Base-by-base conservation (phyloP, 257 asterid species). In the Ballota nigra region DNA sequence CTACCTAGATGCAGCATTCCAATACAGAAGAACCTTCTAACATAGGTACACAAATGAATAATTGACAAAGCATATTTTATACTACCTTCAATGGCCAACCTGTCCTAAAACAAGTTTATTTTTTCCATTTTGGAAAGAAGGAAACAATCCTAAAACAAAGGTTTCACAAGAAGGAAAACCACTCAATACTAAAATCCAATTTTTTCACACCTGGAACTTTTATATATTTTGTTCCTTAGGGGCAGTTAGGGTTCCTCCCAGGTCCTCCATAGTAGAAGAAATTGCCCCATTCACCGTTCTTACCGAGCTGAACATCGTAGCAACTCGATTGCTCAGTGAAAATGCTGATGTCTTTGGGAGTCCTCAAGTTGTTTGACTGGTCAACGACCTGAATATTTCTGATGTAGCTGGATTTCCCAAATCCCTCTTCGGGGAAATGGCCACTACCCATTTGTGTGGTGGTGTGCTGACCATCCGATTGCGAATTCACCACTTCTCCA, bases 401-500 rank as follows among this genome's bases (percentile, higher is more conserved):
- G 65, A 92, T 74, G 33, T 92, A 92, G 73, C 97, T 92, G 0
- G 97, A 70, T 69, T 83, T 88, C 0, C 93, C 86, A 19, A 89
- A 92, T 8, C 96, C 97, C 82, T 92, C 97, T 0, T 69, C 83
- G 0, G 97, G 92, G 52, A 92, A 89, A 80, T 86, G 95, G 6
- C 97, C 97, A 66, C 96, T 92, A 2, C 97, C 97, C 97, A 92
- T 92, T 63, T 92, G 92, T 13, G 97, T 92, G 18, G 92, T 89
- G 28, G 97, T 89, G 79, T 92, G 97, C 31, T 79, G 67, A 19
- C 93, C 96, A 38, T 89, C 95, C 0, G 93, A 83, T 19, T 78
- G 80, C 1, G 86, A 78, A 79, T 92, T 92, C 79, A 92, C 96
- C 8, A 92, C 95, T 66, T 92, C 97, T 13, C 97, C 97, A 5